Evolutionary conservation across 352 stramenopile species (phyloP).

Genomic region (Phytopythium ostracodes): DNA sequence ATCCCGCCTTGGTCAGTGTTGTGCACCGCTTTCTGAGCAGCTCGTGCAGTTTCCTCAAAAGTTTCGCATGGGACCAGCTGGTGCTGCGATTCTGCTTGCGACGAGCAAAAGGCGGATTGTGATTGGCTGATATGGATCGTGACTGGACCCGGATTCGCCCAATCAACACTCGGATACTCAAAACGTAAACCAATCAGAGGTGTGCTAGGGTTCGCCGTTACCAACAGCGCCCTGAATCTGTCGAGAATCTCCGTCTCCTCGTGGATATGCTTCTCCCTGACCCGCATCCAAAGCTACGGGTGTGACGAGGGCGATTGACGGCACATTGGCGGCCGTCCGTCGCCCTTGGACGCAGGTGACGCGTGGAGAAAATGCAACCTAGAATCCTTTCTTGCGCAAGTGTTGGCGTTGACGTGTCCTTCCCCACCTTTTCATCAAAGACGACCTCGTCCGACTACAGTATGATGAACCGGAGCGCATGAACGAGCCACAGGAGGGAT

Average conservation of each 20-base stretch:
- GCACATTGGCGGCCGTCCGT: neutral
- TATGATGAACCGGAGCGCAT: too few relatives aligned
- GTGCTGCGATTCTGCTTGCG: conserved; percentile 22
- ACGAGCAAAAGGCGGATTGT: conserved; percentile 14
- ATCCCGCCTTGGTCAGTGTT: too few relatives aligned
- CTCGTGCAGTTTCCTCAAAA: too few relatives aligned
- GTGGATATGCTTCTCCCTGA: neutral
- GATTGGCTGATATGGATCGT: neutral
- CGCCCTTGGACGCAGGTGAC: neutral
- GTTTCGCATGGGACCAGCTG: too few relatives aligned
- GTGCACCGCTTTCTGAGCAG: too few relatives aligned
- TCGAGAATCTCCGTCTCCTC: neutral
- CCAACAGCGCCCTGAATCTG: too few relatives aligned
- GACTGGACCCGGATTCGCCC: neutral
- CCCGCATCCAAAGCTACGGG: neutral
- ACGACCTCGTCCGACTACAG: neutral
- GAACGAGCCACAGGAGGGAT: too few relatives aligned
- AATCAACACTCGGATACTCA: neutral
- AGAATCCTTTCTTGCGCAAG: neutral
- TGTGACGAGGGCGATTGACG: neutral
- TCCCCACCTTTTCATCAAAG: neutral
- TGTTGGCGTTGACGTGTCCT: neutral
- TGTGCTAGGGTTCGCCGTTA: too few relatives aligned
- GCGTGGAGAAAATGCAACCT: neutral
- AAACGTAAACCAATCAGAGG: neutral